phyloP scores from a whole-genome alignment of 2,329 filamentous ascomycete species.

The Chlorencoelia australis region DNA sequence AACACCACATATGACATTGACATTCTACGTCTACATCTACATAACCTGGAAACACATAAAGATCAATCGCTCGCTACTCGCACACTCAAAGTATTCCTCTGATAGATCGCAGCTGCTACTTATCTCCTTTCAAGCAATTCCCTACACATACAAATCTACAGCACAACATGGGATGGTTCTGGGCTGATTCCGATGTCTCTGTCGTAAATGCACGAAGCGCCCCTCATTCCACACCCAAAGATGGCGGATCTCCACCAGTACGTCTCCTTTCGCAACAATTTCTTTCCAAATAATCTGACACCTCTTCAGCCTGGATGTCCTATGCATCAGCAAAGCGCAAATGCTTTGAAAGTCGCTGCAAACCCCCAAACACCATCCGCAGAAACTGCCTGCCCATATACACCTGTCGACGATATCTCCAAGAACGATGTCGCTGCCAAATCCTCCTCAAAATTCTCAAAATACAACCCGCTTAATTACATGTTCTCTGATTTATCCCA shows the following conservation, averaged over 20 bases:
- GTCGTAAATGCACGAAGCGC: conserved; percentile 15
- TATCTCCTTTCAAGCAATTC: too few species aligned
- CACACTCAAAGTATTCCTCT: too few species aligned
- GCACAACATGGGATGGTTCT: conserved; percentile 26
- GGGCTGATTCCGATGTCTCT: conserved; percentile 21
- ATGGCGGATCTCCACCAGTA: conserved; percentile 21
- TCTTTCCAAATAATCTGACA: conserved; percentile 8
- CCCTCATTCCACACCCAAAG: conserved; percentile 17
- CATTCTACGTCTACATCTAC: too few species aligned
- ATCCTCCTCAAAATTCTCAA: conserved; percentile 45
- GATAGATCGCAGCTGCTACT: too few species aligned
- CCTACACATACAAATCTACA: not conserved
- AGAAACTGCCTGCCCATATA: conserved; percentile 26
- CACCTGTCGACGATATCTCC: conserved; percentile 17
- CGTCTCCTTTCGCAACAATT: conserved; percentile 3
- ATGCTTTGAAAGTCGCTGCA: conserved; percentile 20
- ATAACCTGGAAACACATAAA: too few species aligned
- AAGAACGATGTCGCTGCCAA: conserved; percentile 14
- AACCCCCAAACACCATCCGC: conserved; percentile 20
- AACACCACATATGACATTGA: too few species aligned
- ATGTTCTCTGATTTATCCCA: conserved; percentile 89
- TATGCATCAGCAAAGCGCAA: conserved; percentile 46
- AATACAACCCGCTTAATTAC: conserved; percentile 77
- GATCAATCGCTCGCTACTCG: too few species aligned
- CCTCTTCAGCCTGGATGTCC: conserved; percentile 51